Base-by-base conservation (phyloP, 169 alveolate genomes). In the Plasmodium gonderi region DNA sequence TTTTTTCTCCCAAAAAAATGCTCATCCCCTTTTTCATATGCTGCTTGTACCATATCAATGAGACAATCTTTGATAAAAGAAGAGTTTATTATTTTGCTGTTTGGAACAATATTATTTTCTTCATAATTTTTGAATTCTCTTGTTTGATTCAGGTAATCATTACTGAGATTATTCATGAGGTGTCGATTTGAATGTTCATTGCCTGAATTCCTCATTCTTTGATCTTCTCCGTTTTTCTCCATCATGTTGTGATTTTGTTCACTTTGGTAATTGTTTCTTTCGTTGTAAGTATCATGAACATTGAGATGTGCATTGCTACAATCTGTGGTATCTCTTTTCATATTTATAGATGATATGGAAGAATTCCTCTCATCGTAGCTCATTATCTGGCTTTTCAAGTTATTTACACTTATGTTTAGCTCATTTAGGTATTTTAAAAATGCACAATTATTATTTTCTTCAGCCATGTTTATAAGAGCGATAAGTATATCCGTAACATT, bases 1-100 rank as follows among this genome's bases (percentile, higher is more conserved):
- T 31, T 60, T 90, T 91, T 92, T 54, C 96, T 91, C 26, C 95
- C 96, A 76, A 94, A 87, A 54, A 94, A 76, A 79, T 67, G 44
- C 2, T 79, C 91, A 33, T 77, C 49, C 11, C 78, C 76, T 45
- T 65, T 90, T 90, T 90, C 94, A 8, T 65, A 31, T 12, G 94
- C 94, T 44, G 38, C 36, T 33, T 78, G 80, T 11, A 78, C 67
- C 90, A 90, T 77, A 78, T 90, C 90, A 4, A 44, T 51, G 69
- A 90, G 69, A 5, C 90, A 90, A 31, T 90, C 90, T 42, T 90
- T 79, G 74, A 76, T 67, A 87, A 75, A 51, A 17, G 87, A 38
- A 7, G 92, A 76, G 20, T 33, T 40, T 2, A 87, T 40, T 3
- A 87, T n/a, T 54, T 87, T 87, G 33, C 40, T 75, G 47, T 87